Base-by-base conservation (phyloP, 2,329 filamentous ascomycete genomes). In the Allantophomopsis cytisporea region DNA sequence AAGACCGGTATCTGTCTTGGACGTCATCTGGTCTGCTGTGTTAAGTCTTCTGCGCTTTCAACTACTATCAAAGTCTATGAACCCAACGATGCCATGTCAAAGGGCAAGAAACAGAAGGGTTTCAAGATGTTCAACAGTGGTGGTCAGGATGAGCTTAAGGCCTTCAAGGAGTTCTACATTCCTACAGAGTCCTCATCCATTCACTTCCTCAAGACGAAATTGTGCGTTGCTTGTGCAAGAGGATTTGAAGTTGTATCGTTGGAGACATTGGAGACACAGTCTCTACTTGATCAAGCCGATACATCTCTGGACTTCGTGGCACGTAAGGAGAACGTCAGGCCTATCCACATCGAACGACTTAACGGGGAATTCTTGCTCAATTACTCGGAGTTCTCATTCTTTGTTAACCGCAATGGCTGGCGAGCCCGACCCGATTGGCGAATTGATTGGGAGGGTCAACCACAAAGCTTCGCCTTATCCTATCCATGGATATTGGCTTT, bases 51-150 rank as follows among this genome's bases (percentile, higher is more conserved):
- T 14, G 84, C 88, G 3, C 67, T 96, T 23, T 94, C 86, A 39
- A 94, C 86, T 12, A 96, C 89, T 2, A 94, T 98, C 67, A 96
- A 96, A 63, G 91, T 96, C n/a, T 96, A 86, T 61, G 89, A 98
- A 62, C 91, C 91, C 1, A 94, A 94, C 63, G 91, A 96, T 56
- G 83, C 86, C 45, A 82, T 94, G 70, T 81, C 83, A 40, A 91
- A 88, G 65, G 85, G 84, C 42, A 93, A 91, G 67, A 95, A 93
- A 66, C 93, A 94, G 57, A 91, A 88, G 53, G 89, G 91, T 14
- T 80, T 98, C 43, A 94, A 93, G 64, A 94, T 98, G 79, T 89
- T 98, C 63, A 86, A 86, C 45, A 80, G 75, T 48, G 31, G 68
- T 38, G 86, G 87, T 7, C 88, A 95, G 58, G 91, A 98, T 59